Conservation (phyloP, 768 basidiomycete species). For the Serendipita indica region DNA sequence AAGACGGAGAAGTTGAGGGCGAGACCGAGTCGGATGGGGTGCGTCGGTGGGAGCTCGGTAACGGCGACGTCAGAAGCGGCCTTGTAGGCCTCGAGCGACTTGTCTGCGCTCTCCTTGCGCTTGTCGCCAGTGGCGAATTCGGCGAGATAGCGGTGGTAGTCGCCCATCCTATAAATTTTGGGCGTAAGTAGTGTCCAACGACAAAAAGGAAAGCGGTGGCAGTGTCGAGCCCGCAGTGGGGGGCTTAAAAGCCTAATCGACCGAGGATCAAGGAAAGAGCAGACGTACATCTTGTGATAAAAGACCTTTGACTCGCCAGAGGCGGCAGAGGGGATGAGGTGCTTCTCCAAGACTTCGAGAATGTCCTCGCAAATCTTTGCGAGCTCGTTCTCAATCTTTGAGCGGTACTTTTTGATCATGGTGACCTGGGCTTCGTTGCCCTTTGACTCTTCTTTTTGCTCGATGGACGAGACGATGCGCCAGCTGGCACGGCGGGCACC, state of each 20-base stretch:
- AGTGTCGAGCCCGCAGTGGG: neutral
- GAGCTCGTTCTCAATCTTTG: constrained; percentile 94
- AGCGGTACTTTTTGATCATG: constrained; percentile 96
- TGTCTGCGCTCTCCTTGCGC: constrained; percentile 93
- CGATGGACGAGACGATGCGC: constrained; percentile 96
- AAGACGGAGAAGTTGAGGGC: constrained; percentile 99
- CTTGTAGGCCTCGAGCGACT: constrained; percentile 95
- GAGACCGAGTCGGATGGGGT: constrained; percentile 96
- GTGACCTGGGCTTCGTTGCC: constrained; percentile 90
- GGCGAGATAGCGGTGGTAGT: constrained; percentile 97
- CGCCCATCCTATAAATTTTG: constrained; percentile 67
- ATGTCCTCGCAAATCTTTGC: constrained; percentile 99
- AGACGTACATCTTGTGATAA: constrained; percentile 96
- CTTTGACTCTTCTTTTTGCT: constrained; percentile 98
- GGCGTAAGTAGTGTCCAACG: constrained; percentile 8
- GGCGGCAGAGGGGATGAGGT: constrained; percentile 92
- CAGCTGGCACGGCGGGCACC: constrained; percentile 96
- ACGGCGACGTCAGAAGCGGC: constrained; percentile 94
- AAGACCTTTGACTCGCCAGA: constrained; percentile 97
- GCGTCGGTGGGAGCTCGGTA: constrained; percentile 87
- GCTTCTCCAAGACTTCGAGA: constrained; percentile 91
- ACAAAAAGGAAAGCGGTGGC: constrained; percentile 15
- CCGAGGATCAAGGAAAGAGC: neutral
- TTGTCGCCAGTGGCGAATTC: constrained; percentile 97
- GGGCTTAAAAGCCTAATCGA: neutral